Base-by-base conservation (phyloP, 768 basidiomycete genomes). In the Mycena kentingensis region DNA sequence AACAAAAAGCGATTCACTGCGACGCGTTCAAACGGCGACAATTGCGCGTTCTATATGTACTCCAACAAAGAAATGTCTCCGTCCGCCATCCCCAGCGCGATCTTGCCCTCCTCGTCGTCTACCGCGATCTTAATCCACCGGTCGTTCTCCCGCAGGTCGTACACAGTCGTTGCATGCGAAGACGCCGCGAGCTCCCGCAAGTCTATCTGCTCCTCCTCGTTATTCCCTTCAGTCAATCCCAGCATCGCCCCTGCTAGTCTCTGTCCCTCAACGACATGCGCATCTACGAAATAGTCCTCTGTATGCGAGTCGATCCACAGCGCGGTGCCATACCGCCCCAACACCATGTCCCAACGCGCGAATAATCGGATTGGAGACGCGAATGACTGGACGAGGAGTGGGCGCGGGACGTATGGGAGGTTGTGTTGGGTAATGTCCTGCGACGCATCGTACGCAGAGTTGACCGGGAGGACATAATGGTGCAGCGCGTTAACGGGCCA, bases 401-500 rank as follows among this genome's bases (percentile, higher is more conserved):
- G 65, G 1, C 72, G 74, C 0, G 71, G 65, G 11, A 73, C 47
- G 54, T 82, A 83, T 1, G 83, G 83, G 12, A 74, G 52, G 48
- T 81, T 81, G 22, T 63, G 55, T 31, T 65, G 46, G 34, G 60
- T 65, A n/a, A 67, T 60, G 3, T 59, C 58, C 18, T 55, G 50
- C 22, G 54, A 49, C 15, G 55, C 51, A 26, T 63, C 56, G 60
- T 74, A 81, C 5, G 62, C 49, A 3, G 66, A 57, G 61, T 84
- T 80, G 0, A 78, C 76, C 2, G 63, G 63, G 15, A 89, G 70
- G 28, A 74, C 62, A 62, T 77, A 85, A 64, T 84, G 81, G 58
- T 87, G 83, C n/a, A 88, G 72, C 22, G 82, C 67, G 64, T 89
- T 87, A 55, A 83, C 77, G 0, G 85, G 83, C 86, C 85, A 87